Base-by-base conservation (phyloP, 225 moss, liverwort and hornwort species). In the Asterella californica region DNA sequence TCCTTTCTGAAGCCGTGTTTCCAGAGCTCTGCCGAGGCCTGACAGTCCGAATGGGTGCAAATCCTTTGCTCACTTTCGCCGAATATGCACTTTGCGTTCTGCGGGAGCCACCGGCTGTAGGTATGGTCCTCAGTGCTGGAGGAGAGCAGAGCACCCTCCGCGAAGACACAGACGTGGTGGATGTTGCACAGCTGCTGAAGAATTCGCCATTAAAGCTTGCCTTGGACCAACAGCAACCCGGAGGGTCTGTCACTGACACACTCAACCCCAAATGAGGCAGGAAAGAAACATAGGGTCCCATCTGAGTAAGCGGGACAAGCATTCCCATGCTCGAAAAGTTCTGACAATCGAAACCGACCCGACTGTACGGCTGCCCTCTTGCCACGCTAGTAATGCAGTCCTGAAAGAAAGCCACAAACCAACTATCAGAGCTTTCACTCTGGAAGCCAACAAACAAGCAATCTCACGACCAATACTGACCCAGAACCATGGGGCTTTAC, bases 11-110 rank as follows among this genome's bases (percentile, higher is more conserved):
- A n/a, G 37, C 36, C 71, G 71, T 38, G 50, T 76, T 66, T 75
- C 71, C 54, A 54, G 17, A 53, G 14, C 65, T 50, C 32, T 62
- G 75, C 11, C 81, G 75, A 15, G 30, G 73, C 37, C 85, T 83
- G 52, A 68, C 57, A 1, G 60, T 71, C 69, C 53, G 22, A 52
- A 15, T 36, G 6, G 49, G 21, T 15, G 46, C 49, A 72, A 68
- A 70, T 70, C 74, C 24, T 54, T 46, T 70, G 19, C 60, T 32
- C 67, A 72, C 72, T 27, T 42, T 78, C 4, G 73, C 52, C 30
- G 24, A 68, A 15, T 65, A 74, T 50, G 48, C 64, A 64, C 45
- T 65, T 25, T 79, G 54, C 15, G 24, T 72, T 74, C 79, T 80
- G 6, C 34, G 76, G 15, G 74, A 74, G 60, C 80, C 57, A 49